A percentile compares a stretch with the other conserved stretches of the same genome.
These are phyloP conservation scores for Orbilia quercus DNA, from an alignment of 2,329 filamentous ascomycete genomes.

Conservation along the genomic window DNA sequence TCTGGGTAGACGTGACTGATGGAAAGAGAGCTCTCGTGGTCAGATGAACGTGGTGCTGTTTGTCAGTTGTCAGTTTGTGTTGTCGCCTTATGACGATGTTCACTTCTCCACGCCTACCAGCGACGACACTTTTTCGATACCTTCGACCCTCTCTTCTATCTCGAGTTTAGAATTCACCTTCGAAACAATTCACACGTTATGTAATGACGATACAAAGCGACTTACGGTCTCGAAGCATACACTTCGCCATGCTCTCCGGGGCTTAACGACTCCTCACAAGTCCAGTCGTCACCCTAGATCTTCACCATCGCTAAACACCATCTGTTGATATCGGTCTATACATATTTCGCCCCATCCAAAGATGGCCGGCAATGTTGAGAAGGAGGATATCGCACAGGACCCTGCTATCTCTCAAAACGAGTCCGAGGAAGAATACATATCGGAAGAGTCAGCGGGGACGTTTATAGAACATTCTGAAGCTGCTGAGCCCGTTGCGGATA, in stretches of 20 bases:
- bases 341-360: no score
- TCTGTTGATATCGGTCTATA: no score
- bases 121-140: slow-evolving; percentile 16
- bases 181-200: background rate
- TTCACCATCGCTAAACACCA: slow-evolving; percentile 21
- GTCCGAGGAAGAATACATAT: slow-evolving; percentile 25
- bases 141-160: background rate
- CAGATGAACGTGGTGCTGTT: slow-evolving; percentile 52
- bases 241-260: slow-evolving; percentile 12
- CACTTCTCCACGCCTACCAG: slow-evolving; percentile 2
- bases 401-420: background rate
- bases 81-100: slow-evolving; percentile 30
- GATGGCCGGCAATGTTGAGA: slow-evolving; percentile 36
- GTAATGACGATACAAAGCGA: background rate
- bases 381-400: slow-evolving; percentile 18
- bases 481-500: slow-evolving; percentile 16
- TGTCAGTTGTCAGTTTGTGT: slow-evolving; percentile 30
- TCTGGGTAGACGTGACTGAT: slow-evolving; percentile 38
- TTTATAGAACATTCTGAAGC: slow-evolving; percentile 50
- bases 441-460: slow-evolving; percentile 40
- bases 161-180: background rate
- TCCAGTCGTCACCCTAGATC: slow-evolving; percentile 7
- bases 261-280: slow-evolving; percentile 1
- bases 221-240: background rate
- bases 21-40: slow-evolving; percentile 29